phyloP scores from a whole-genome alignment of 768 basidiomycete species.

The Calvatia gigantea region DNA sequence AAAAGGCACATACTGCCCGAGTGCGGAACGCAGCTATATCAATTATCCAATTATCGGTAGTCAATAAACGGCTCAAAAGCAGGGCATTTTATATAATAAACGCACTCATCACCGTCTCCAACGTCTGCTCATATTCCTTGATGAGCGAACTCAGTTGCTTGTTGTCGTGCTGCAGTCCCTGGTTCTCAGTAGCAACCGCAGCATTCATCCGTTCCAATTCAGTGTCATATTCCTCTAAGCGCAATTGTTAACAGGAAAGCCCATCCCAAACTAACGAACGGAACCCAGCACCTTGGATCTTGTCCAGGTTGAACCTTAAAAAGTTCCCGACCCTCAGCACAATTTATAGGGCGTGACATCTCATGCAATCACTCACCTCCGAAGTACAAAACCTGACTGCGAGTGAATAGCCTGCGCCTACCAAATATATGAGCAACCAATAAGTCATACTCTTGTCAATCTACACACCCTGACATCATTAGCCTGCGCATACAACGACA shows the following conservation, averaged over 20 bases:
- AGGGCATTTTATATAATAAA: constrained; percentile 16
- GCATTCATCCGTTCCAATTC: constrained; percentile 89
- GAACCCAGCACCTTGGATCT: background rate
- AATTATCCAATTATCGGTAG: constrained; percentile 1
- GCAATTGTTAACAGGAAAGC: constrained; percentile 1
- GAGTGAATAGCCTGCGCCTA: constrained; percentile 87
- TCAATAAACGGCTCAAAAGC: constrained; percentile 2
- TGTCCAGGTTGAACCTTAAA: no score
- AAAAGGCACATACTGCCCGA: constrained; percentile 67
- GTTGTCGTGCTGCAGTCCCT: constrained; percentile 85
- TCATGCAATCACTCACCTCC: constrained; percentile 49
- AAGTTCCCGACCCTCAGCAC: constrained; percentile 6
- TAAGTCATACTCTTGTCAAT: background rate
- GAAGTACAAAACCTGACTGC: constrained; percentile 88
- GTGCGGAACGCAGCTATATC: constrained; percentile 65
- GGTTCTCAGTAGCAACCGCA: constrained; percentile 78
- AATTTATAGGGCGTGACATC: background rate
- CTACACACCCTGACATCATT: constrained; percentile 75
- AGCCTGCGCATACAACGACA: constrained; percentile 67
- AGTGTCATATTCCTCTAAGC: constrained; percentile 80
- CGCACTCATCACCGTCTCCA: constrained; percentile 88
- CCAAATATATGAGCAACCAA: background rate
- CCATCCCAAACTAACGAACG: background rate
- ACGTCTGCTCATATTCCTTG: constrained; percentile 95
- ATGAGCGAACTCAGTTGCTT: constrained; percentile 89